Conservation (phyloP, 441 rosid species). For the Hura crepitans region DNA sequence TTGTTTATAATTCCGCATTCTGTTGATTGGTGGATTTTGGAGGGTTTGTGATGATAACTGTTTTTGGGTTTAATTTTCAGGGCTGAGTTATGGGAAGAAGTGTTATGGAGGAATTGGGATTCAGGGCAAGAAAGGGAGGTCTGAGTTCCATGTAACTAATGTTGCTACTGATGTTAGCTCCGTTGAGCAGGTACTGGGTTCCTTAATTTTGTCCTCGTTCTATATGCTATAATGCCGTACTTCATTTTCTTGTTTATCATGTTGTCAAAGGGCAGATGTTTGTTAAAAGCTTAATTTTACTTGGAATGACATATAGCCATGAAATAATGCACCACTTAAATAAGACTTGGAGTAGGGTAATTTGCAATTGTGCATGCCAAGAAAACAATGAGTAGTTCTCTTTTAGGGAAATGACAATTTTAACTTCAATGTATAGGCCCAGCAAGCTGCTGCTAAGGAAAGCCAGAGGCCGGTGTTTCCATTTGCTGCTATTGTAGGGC, state of each 20-base stretch:
- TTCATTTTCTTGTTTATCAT: background rate
- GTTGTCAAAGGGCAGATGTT: background rate
- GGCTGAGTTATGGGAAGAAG: slow-evolving; percentile 44
- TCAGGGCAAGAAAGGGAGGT: slow-evolving; percentile 48
- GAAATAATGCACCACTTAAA: background rate
- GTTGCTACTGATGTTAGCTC: slow-evolving; percentile 77
- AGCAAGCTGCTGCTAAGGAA: slow-evolving; percentile 53
- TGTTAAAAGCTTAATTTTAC: slow-evolving; percentile 4
- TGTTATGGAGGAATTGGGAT: slow-evolving; percentile 44
- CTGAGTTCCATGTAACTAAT: slow-evolving; percentile 52
- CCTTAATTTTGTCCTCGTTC: background rate
- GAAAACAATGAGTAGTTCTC: background rate
- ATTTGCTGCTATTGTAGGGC: slow-evolving; percentile 92
- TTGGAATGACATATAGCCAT: background rate
- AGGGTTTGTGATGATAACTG: background rate
- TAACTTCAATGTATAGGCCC: slow-evolving; percentile 38
- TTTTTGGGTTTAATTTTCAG: slow-evolving; percentile 34
- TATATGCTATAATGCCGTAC: background rate
- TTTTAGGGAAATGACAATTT: slow-evolving; percentile 19
- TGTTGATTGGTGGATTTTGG: slow-evolving; percentile 13
- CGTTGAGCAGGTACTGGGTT: slow-evolving; percentile 49
- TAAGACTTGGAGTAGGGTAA: background rate
- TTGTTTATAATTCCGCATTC: background rate
- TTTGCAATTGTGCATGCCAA: background rate
- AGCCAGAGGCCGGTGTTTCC: slow-evolving; percentile 86